Conservation (phyloP, 805 yeast genomes). For the Candida peoriensis region DNA sequence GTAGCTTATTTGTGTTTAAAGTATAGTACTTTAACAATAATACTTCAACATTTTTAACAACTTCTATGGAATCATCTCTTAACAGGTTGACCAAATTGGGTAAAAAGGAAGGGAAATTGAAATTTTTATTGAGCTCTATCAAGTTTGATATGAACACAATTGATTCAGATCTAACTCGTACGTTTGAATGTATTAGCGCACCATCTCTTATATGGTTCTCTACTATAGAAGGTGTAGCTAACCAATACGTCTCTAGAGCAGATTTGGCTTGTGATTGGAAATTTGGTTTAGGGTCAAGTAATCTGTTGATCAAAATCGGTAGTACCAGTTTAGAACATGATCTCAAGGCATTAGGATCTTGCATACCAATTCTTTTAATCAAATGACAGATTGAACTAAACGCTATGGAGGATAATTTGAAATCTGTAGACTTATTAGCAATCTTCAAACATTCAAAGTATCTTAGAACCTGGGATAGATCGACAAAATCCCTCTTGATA, state of each 20-base stretch:
- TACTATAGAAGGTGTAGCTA: constrained; percentile 43
- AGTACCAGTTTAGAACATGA: constrained; percentile 39
- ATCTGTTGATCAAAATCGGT: constrained; percentile 45
- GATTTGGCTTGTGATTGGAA: constrained; percentile 41
- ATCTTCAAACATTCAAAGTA: constrained; percentile 45
- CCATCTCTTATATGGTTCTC: constrained; percentile 39
- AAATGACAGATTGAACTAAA: constrained; percentile 52
- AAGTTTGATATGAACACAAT: constrained; percentile 41
- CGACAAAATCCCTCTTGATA: constrained; percentile 51
- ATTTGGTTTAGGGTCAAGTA: constrained; percentile 36
- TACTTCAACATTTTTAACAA: constrained; percentile 22
- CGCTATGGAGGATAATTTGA: constrained; percentile 34
- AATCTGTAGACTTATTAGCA: constrained; percentile 37
- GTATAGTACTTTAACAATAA: constrained; percentile 21
- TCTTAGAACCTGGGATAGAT: constrained; percentile 41
- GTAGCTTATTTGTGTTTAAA: constrained; percentile 13
- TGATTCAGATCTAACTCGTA: constrained; percentile 36
- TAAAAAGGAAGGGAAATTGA: constrained; percentile 26
- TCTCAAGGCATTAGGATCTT: constrained; percentile 41
- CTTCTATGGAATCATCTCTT: constrained; percentile 22
- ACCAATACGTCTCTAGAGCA: constrained; percentile 51
- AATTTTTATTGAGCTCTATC: constrained; percentile 30
- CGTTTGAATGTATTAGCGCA: constrained; percentile 37
- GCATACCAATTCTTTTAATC: constrained; percentile 53
- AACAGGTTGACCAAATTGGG: constrained; percentile 23